Evolutionary conservation across 495 filamentous ascomycete species (phyloP), one percentile per base, ranked within the genome.

Genomic region (Trichoderma reesei): DNA sequence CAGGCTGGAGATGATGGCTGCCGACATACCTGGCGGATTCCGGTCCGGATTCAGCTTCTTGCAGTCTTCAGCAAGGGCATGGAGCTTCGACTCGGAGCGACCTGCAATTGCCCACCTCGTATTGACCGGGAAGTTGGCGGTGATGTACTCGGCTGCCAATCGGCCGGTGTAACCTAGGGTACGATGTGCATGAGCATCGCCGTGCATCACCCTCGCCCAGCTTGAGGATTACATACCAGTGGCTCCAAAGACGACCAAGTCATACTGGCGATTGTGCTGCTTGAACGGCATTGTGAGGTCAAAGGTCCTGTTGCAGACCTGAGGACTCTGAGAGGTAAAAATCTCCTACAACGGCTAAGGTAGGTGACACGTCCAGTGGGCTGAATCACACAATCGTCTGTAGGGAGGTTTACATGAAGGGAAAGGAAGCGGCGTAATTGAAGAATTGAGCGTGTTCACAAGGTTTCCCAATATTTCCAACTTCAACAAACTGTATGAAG

Each of bases 71-170:
- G 83, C 82, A 33, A 96, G 74, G 26, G 75, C 69, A 66, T 88
- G 80, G 13, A 98, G 80, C 72, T 95, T 97, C 54, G 76, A 71
- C 33, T 77, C 74, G 8, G 90, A 92, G 36, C 93, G 88, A 18
- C 93, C 93, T 10, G 92, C 90, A 59, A 96, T 77, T 33, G 92
- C 93, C 93, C 93, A 98, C 78, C 85, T 92, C 33, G 96, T 72
- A 71, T 88, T 78, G 8, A 90, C 93, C 1, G 93, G 91, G 2
- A 90, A 81, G 63, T 84, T 74, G 44, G 82, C 82, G 46, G 87
- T 80, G 65, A 96, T 90, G 71, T 94, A 82, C 72, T 96, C 86
- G 48, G 87, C 88, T 41, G 84, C 86, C 36, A 88, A 77, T 67
- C 85, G 86, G 11, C 93, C 93, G 0, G 93, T 98, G 75, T 96